Evolutionary conservation across 1,284 basidiomycete genomes (phyloP).

Genomic region (Papiliotrema nemorosa): DNA sequence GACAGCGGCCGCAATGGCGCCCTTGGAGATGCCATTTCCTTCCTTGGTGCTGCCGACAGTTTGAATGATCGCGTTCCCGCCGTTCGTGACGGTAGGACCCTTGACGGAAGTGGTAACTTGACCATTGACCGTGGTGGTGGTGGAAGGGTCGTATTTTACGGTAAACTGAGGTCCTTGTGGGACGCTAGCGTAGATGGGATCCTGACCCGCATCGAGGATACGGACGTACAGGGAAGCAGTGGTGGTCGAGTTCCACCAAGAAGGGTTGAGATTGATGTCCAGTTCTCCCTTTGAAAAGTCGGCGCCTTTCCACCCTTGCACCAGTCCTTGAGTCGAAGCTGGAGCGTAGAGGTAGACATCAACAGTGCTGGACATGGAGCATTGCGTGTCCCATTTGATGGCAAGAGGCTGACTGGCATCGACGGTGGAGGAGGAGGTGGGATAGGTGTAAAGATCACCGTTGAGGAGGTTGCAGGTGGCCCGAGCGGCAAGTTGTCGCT

Average conservation of each 20-base stretch:
- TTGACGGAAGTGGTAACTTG: conserved; percentile 31
- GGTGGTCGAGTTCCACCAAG: conserved; percentile 71
- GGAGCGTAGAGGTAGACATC: conserved; percentile 75
- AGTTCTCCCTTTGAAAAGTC: conserved; percentile 59
- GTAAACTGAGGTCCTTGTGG: conserved; percentile 71
- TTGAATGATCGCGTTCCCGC: conserved; percentile 49
- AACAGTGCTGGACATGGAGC: conserved; percentile 55
- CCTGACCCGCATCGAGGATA: conserved; percentile 59
- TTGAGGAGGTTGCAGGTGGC: conserved; percentile 28
- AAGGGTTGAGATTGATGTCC: conserved; percentile 57
- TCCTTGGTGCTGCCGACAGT: conserved; percentile 33
- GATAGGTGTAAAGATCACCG: conserved; percentile 61
- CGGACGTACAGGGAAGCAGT: conserved; percentile 61
- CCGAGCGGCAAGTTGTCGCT: background rate
- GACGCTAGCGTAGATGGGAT: conserved; percentile 57
- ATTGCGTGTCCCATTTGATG: conserved; percentile 68
- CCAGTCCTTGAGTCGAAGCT: conserved; percentile 48
- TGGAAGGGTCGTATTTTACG: conserved; percentile 40
- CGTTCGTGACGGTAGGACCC: conserved; percentile 49
- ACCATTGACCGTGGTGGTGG: conserved; percentile 37
- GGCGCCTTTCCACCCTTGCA: conserved; percentile 65
- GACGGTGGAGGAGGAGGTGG: conserved; percentile 57
- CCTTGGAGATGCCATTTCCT: conserved; percentile 55
- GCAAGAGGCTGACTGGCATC: conserved; percentile 58
- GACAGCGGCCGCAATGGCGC: conserved; percentile 71